Base-by-base conservation (phyloP, 2,329 filamentous ascomycete genomes). In the Dendryphion nanum region DNA sequence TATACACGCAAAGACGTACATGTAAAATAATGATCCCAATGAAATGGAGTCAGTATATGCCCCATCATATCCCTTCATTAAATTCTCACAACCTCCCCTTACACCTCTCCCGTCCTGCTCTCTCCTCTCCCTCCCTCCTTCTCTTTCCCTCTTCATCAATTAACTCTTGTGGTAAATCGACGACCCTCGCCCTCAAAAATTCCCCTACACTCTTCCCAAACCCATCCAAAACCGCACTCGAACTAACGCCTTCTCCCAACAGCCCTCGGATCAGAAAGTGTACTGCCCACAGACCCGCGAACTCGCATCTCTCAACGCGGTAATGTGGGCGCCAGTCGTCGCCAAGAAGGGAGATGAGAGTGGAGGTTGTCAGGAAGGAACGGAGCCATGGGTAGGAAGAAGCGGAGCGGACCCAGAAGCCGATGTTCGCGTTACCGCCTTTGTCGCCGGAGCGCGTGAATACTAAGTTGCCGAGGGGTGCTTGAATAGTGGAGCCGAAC, bases 251-350 rank as follows among this genome's bases (percentile, higher is more conserved):
- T 3, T 44, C 40, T 20, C 42, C 39, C 8, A 47, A 31, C 18
- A 47, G 15, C 16, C 38, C 41, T 15, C 37, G 30, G 18, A 47
- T 23, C 2, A 44, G 39, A 28, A 48, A 46, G 48, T 77, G 73
- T 15, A 77, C 74, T 0, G 73, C 73, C 21, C 52, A 53, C 0
- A 76, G 63, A 3, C 60, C 48, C 0, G 64, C 59, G 36, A 76
- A 70, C 53, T 76, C 73, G n/a, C 75, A 69, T 12, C 74, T 52
- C 48, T 48, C 45, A 3, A 47, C 33, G 12, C 57, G 53, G 45
- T 64, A 67, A n/a, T 63, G 56, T 4, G 69, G 15, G n/a, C 64
- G 47, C 65, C 66, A 74, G 43, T 75, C 72, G 6, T 68, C 54
- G 1, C 60, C 71, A 2, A 75, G 64, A 29, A 70, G 45, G 5